A percentile compares a stretch with the other conserved stretches of the same genome.
Evolutionary conservation across 306 rosid genomes (phyloP).

Genomic region (barrel medic (Medicago truncatula)): DNA sequence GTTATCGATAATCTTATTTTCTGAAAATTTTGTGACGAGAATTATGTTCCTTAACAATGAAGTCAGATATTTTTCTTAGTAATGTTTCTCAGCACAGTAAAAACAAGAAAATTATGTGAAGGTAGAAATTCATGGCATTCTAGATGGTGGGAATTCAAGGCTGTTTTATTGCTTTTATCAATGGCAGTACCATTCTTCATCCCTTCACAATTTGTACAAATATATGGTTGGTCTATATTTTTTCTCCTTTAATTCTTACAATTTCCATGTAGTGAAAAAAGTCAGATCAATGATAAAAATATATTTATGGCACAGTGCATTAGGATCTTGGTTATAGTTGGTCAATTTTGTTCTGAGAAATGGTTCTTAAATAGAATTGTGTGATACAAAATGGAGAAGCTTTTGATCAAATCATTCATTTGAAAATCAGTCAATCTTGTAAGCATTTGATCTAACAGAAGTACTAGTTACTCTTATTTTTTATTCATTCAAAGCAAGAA

Average conservation of each 20-base stretch:
- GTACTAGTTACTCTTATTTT: too few species aligned
- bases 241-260: neutral
- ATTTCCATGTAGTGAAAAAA: neutral
- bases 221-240: constrained; percentile 64
- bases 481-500: neutral
- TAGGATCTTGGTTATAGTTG: neutral
- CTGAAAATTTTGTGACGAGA: neutral
- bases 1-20: too few species aligned
- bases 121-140: constrained; percentile 79
- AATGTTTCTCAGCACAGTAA: constrained; percentile 73
- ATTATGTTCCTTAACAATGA: constrained; percentile 55
- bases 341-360: too few species aligned
- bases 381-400: too few species aligned
- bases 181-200: constrained; percentile 62
- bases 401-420: too few species aligned
- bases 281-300: too few species aligned
- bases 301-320: too few species aligned
- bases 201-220: constrained; percentile 60
- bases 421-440: too few species aligned
- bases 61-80: constrained; percentile 78
- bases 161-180: constrained; percentile 59
- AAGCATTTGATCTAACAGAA: too few species aligned
- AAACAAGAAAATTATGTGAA: constrained; percentile 66
- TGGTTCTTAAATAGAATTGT: too few species aligned
- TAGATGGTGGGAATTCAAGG: constrained; percentile 76